Percentiles rank a stretch among this genome's conserved stretches.
Conservation (phyloP, 2,329 filamentous ascomycete genomes). For the Cladosporium cucumerinum region DNA sequence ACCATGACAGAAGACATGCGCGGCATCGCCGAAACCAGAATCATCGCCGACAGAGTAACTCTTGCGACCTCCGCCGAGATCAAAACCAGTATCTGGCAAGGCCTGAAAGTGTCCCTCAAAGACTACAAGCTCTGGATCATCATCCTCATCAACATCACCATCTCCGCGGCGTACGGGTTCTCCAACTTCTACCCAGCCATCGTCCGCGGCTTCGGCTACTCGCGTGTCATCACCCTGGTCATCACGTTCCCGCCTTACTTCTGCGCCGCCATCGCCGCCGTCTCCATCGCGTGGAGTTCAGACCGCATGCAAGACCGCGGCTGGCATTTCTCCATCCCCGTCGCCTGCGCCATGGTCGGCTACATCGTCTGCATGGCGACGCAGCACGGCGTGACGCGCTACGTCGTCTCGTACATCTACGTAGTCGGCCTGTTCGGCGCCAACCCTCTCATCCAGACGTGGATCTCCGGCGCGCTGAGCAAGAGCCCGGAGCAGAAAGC, state of each 20-base stretch:
- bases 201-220: slow-evolving; percentile 67
- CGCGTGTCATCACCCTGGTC: slow-evolving; percentile 51
- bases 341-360: slow-evolving; percentile 1
- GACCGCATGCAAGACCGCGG: slow-evolving; percentile 40
- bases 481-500: slow-evolving; percentile 46
- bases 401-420: slow-evolving; percentile 35
- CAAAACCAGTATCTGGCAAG: slow-evolving; percentile 40
- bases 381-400: slow-evolving; percentile 19
- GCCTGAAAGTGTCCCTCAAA: slow-evolving; percentile 33
- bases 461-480: slow-evolving; percentile 35
- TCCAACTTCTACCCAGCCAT: slow-evolving; percentile 35
- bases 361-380: slow-evolving; percentile 15
- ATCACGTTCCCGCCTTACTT: slow-evolving; percentile 36
- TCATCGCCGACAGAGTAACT: slow-evolving; percentile 48
- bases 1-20: slow-evolving; percentile 52
- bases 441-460: slow-evolving; percentile 37
- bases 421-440: slow-evolving; percentile 34
- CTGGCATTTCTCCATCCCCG: slow-evolving; percentile 30
- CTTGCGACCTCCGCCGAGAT: slow-evolving; percentile 46
- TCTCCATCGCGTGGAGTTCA: slow-evolving; percentile 35
- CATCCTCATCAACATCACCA: slow-evolving; percentile 39
- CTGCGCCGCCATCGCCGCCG: slow-evolving; percentile 15
- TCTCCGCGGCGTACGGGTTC: slow-evolving; percentile 34
- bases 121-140: slow-evolving; percentile 43
- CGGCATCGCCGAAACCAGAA: slow-evolving; percentile 52